These are phyloP conservation scores for Paspalum vaginatum DNA, from an alignment of 176 grass and related monocot species.

Conservation along the genomic window DNA sequence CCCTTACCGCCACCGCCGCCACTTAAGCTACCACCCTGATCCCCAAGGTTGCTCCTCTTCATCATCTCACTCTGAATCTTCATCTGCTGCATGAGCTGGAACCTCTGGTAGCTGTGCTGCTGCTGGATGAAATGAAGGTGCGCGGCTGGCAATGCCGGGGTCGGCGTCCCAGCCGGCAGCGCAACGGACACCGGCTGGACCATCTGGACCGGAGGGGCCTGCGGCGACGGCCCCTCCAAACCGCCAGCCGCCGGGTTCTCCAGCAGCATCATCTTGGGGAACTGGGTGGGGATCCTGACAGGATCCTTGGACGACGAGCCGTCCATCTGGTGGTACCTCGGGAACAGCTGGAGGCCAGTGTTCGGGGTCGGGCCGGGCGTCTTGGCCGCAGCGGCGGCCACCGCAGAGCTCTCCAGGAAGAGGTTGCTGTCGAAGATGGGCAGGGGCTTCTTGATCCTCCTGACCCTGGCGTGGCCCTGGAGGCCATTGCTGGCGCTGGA, in stretches of 20 bases:
- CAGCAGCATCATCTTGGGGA: constrained; percentile 59
- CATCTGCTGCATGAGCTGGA: constrained; percentile 88
- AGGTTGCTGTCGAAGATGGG: constrained; percentile 65
- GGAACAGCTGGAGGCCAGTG: constrained; percentile 73
- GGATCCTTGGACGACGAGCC: constrained; percentile 53
- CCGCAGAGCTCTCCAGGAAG: constrained; percentile 61
- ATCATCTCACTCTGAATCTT: constrained; percentile 83
- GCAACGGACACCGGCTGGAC: constrained; percentile 60
- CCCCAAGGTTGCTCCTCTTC: constrained; percentile 53
- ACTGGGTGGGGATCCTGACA: constrained; percentile 58
- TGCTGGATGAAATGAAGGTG: constrained; percentile 90
- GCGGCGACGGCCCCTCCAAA: constrained; percentile 8
- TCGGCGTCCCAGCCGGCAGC: constrained; percentile 7
- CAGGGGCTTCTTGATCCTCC: constrained; percentile 69
- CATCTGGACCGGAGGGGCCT: constrained; percentile 27
- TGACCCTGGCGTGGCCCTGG: constrained; percentile 82
- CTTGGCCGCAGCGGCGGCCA: constrained; percentile 12
- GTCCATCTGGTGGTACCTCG: constrained; percentile 59
- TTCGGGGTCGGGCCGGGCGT: constrained; percentile 12
- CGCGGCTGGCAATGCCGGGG: constrained; percentile 46
- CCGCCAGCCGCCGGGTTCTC: constrained; percentile 42
- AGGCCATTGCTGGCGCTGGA: constrained; percentile 36
- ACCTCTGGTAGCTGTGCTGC: constrained; percentile 82
- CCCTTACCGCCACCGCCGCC: constrained; percentile 31
- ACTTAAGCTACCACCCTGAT: constrained; percentile 40